Conservation (phyloP, 108 stramenopile genomes). For the Conticribra guillardii region DNA sequence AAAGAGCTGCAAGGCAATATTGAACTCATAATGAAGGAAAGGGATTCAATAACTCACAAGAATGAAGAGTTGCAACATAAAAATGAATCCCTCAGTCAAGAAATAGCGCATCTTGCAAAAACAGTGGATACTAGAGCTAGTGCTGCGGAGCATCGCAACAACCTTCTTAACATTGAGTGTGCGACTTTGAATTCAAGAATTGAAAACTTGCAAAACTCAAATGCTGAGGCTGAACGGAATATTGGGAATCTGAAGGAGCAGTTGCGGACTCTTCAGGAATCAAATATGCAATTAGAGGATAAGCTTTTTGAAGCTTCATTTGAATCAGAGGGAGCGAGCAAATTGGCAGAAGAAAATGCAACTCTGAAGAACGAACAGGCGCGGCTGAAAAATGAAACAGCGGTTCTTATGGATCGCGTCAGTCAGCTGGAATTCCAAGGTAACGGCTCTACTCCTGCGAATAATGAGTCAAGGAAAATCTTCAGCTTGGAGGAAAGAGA, state of each 20-base stretch:
- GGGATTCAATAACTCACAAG: slow-evolving; percentile 8
- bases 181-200: slow-evolving; percentile 14
- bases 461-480: neutral
- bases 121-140: slow-evolving; percentile 19
- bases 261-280: slow-evolving; percentile 21
- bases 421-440: slow-evolving; percentile 22
- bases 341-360: slow-evolving; percentile 23
- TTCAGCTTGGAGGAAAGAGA: slow-evolving; percentile 30
- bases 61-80: slow-evolving; percentile 20
- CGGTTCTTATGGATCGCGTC: slow-evolving; percentile 18
- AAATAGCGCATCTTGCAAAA: slow-evolving; percentile 18
- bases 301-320: slow-evolving; percentile 41
- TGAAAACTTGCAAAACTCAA: slow-evolving; percentile 14
- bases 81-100: slow-evolving; percentile 13
- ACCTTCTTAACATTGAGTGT: slow-evolving; percentile 14
- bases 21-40: slow-evolving; percentile 21
- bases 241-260: slow-evolving; percentile 29
- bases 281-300: slow-evolving; percentile 25
- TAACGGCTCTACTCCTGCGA: neutral
- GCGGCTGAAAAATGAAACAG: slow-evolving; percentile 16
- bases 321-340: slow-evolving; percentile 3
- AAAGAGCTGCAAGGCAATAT: slow-evolving; percentile 21
- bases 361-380: slow-evolving; percentile 23
- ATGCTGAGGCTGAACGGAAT: slow-evolving; percentile 12
- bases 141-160: slow-evolving; percentile 15